A percentile compares a stretch with the other conserved stretches of the same genome.
Conservation (phyloP, 1,284 basidiomycete species). For the Blastosporella zonata region DNA sequence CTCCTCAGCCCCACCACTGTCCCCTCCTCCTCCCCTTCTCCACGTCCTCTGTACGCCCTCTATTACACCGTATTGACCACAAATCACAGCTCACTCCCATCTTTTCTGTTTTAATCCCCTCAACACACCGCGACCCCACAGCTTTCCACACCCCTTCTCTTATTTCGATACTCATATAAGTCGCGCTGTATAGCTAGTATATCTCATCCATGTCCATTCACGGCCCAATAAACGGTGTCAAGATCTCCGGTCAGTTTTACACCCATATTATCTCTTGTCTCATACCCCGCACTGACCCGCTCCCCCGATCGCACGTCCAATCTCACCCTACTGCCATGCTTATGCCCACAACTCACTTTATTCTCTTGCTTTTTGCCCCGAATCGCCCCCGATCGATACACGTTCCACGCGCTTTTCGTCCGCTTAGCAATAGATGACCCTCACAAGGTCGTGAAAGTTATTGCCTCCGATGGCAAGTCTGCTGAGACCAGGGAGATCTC, state of each 20-base stretch:
- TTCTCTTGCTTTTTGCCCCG: conserved; percentile 13
- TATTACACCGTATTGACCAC: conserved; percentile 9
- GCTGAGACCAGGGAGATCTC: conserved; percentile 87
- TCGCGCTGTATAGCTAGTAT: conserved; percentile 17
- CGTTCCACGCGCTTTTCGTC: conserved; percentile 21
- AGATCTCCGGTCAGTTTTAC: conserved; percentile 76
- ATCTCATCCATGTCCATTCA: conserved; percentile 61
- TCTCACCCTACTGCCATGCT: conserved; percentile 19
- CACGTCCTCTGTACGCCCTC: conserved; percentile 5
- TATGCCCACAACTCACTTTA: conserved; percentile 12
- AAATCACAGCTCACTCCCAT: neutral
- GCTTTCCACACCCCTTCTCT: conserved; percentile 13
- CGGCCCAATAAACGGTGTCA: conserved; percentile 87
- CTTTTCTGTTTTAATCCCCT: conserved; percentile 8
- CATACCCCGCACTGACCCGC: conserved; percentile 22
- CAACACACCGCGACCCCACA: conserved; percentile 15
- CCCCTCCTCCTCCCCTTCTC: conserved; percentile 18
- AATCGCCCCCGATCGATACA: conserved; percentile 36
- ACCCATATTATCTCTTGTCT: conserved; percentile 16
- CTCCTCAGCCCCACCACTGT: neutral
- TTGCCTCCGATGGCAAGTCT: conserved; percentile 92
- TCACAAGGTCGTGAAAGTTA: conserved; percentile 90
- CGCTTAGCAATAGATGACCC: conserved; percentile 86
- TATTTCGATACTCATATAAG: conserved; percentile 18
- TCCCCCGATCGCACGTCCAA: conserved; percentile 27